Evolutionary conservation across 2,329 filamentous ascomycete genomes (phyloP).

Genomic region (Fusarium nodosum): DNA sequence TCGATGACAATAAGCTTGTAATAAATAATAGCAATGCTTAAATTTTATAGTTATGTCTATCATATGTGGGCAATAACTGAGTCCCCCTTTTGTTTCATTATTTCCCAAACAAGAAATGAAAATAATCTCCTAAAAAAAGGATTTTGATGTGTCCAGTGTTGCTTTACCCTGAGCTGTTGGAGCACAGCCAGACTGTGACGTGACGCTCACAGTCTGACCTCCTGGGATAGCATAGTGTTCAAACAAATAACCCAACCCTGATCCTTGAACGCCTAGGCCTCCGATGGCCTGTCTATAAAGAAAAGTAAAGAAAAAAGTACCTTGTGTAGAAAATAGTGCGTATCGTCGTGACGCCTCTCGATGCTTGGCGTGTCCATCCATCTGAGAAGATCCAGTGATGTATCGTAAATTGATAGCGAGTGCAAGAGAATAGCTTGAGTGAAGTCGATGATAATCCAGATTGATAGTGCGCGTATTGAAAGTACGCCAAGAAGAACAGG

Average conservation of each 20-base stretch:
- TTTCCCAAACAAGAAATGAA: constrained; percentile 9
- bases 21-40: neutral
- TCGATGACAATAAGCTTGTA: neutral
- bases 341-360: constrained; percentile 42
- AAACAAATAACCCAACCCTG: constrained; percentile 12
- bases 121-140: constrained; percentile 3
- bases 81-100: constrained; percentile 5
- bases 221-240: constrained; percentile 1
- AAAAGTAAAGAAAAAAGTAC: constrained; percentile 31
- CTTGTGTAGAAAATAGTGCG: constrained; percentile 34
- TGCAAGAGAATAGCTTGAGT: constrained; percentile 19
- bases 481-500: constrained; percentile 12
- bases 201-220: neutral
- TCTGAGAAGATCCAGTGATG: constrained; percentile 24
- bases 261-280: constrained; percentile 30
- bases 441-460: constrained; percentile 15
- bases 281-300: constrained; percentile 36
- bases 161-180: constrained; percentile 3
- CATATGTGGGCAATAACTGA: constrained; percentile 9
- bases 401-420: constrained; percentile 34
- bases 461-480: constrained; percentile 10
- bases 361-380: constrained; percentile 35
- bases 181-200: neutral
- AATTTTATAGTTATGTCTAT: constrained; percentile 4
- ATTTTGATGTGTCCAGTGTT: constrained; percentile 2